These are phyloP conservation scores for Penicillium alfredii DNA, from an alignment of 495 filamentous ascomycete species.

Conservation along the genomic window DNA sequence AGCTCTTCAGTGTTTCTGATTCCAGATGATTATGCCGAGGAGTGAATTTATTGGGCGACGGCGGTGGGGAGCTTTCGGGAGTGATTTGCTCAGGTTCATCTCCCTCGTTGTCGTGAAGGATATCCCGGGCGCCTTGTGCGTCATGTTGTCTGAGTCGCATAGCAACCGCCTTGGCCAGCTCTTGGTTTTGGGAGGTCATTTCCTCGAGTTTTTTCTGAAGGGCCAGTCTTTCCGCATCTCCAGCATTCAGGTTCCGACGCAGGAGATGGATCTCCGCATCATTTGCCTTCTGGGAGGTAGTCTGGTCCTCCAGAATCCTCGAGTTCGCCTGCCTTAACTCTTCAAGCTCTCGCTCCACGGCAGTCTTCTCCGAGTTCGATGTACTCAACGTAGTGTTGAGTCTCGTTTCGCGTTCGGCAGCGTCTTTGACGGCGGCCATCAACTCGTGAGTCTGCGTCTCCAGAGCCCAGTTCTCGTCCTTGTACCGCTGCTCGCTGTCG, in stretches of 20 bases:
- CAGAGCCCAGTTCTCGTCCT: constrained; percentile 96
- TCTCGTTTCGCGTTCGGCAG: constrained; percentile 71
- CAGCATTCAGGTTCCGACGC: constrained; percentile 64
- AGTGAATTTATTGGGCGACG: constrained; percentile 83
- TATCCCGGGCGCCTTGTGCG: constrained; percentile 49
- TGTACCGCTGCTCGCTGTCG: constrained; percentile 90
- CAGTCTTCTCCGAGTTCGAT: constrained; percentile 66
- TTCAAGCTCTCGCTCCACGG: constrained; percentile 75
- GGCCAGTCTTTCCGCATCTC: constrained; percentile 64
- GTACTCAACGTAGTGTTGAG: constrained; percentile 64
- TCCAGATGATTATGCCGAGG: constrained; percentile 86
- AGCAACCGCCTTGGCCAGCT: constrained; percentile 72
- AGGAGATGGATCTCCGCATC: constrained; percentile 79
- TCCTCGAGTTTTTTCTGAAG: constrained; percentile 82
- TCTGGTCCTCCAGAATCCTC: constrained; percentile 75
- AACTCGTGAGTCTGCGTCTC: constrained; percentile 85
- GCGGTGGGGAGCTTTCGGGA: constrained; percentile 84
- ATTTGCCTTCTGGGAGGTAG: constrained; percentile 67
- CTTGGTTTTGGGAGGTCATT: constrained; percentile 76
- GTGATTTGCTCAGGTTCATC: constrained; percentile 63
- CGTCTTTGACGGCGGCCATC: constrained; percentile 60
- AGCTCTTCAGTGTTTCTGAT: constrained; percentile 89
- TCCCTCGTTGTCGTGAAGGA: constrained; percentile 57
- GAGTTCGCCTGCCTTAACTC: constrained; percentile 73
- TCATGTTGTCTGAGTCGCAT: constrained; percentile 66